These are phyloP conservation scores for Aegilops umbellulata DNA, from an alignment of 176 grass and related monocot species.

Conservation along the genomic window DNA sequence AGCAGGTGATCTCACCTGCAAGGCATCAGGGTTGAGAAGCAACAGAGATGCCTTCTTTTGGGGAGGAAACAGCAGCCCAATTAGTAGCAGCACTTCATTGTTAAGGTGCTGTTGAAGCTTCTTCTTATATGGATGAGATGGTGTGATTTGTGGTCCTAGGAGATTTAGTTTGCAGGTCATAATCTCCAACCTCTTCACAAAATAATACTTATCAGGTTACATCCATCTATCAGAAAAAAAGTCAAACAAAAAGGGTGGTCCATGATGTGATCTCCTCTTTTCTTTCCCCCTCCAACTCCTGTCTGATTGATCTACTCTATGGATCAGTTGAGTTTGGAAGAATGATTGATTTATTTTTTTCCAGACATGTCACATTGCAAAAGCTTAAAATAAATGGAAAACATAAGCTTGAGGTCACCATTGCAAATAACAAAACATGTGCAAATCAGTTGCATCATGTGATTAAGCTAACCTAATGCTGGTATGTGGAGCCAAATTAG, in stretches of 20 bases:
- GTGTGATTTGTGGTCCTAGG: constrained; percentile 27
- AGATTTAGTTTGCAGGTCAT: constrained; percentile 23
- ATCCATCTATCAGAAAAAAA: background rate
- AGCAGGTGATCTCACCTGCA: constrained; percentile 28
- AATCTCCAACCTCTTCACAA: constrained; percentile 4
- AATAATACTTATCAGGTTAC: constrained; percentile 5
- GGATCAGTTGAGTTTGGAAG: background rate
- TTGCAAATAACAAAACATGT: background rate
- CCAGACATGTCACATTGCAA: background rate
- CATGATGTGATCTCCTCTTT: background rate
- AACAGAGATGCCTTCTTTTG: constrained; percentile 2
- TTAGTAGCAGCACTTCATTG: background rate
- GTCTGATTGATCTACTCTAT: background rate
- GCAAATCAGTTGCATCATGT: constrained; percentile 8
- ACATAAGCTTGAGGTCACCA: background rate
- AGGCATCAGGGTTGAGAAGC: constrained; percentile 17
- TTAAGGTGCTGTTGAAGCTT: background rate
- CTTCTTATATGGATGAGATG: background rate
- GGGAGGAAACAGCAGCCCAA: background rate
- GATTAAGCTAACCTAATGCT: constrained; percentile 29
- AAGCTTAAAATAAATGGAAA: background rate
- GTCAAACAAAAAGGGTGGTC: constrained; percentile 23
- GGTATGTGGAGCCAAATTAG: background rate
- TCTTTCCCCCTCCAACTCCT: background rate
- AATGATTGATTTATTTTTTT: background rate